A percentile compares a stretch with the other conserved stretches of the same genome.
These are phyloP conservation scores for Selenicereus undatus DNA, from an alignment of 148 eudicot genomes.

Conservation along the genomic window DNA sequence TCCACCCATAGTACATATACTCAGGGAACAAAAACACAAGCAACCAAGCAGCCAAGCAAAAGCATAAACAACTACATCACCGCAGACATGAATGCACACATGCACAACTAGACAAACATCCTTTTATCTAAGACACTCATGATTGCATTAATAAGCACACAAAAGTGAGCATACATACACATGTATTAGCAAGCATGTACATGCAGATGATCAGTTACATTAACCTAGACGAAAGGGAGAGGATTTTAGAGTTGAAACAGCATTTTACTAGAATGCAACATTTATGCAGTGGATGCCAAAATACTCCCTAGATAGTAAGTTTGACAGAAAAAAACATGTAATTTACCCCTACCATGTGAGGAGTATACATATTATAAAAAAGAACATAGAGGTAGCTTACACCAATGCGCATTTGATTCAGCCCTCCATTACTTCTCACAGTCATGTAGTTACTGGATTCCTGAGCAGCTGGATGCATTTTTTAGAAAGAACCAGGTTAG, in stretches of 20 bases:
- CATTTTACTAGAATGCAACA: neutral
- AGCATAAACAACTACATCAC: neutral
- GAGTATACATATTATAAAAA: conserved; percentile 1
- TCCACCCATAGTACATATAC: neutral
- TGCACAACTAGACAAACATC: neutral
- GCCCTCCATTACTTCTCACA: conserved; percentile 82
- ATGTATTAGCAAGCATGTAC: no score
- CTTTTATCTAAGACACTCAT: neutral
- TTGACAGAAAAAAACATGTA: neutral
- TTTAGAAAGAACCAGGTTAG: conserved; percentile 12
- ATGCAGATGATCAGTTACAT: no score
- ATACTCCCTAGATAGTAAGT: neutral
- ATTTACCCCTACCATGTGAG: neutral
- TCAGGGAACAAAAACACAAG: neutral
- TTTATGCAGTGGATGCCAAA: neutral
- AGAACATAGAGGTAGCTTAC: conserved; percentile 43
- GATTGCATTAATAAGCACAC: neutral
- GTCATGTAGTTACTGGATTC: conserved; percentile 64
- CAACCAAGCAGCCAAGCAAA: neutral
- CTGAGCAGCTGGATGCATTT: conserved; percentile 41
- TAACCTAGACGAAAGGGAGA: conserved; percentile 4
- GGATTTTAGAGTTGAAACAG: neutral
- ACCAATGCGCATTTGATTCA: conserved; percentile 96
- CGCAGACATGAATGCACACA: neutral
- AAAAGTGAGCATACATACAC: neutral